Conservation (phyloP, 148 eudicot species). For the Camellia japonica region DNA sequence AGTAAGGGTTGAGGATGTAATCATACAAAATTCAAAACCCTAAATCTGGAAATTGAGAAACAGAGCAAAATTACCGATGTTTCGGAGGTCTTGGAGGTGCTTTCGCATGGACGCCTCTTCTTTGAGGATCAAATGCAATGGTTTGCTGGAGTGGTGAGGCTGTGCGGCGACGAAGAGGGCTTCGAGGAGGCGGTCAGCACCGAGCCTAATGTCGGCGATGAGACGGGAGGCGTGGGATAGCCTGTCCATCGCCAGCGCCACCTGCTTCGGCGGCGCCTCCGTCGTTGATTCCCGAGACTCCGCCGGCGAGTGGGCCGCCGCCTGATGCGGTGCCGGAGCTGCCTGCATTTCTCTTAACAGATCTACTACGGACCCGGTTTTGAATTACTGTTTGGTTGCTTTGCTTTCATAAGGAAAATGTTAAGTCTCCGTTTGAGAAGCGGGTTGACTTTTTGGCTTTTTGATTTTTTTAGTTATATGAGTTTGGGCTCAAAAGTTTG, state of each 20-base stretch:
- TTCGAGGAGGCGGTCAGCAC: conserved; percentile 90
- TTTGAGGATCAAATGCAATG: conserved; percentile 44
- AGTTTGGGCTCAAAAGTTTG: too few species aligned
- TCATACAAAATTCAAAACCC: background rate
- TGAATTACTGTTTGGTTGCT: background rate
- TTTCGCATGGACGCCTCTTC: conserved; percentile 70
- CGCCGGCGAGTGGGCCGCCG: conserved; percentile 22
- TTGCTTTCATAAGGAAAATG: too few species aligned
- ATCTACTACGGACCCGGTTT: too few species aligned
- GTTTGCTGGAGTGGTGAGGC: conserved; percentile 46
- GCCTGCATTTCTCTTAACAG: conserved; percentile 16
- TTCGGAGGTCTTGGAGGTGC: conserved; percentile 65
- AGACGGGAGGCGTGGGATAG: conserved; percentile 76
- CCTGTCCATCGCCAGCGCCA: conserved; percentile 87
- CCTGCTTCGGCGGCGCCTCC: conserved; percentile 96
- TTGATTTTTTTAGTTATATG: too few species aligned
- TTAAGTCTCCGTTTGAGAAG: too few species aligned
- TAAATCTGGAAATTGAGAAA: conserved; percentile 2
- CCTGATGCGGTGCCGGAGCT: conserved; percentile 10
- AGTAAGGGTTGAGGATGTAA: too few species aligned
- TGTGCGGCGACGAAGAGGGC: conserved; percentile 55
- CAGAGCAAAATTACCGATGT: conserved; percentile 44
- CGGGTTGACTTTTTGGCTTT: too few species aligned
- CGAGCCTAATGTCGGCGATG: conserved; percentile 80
- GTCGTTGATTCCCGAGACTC: conserved; percentile 16